Conservation (phyloP, 2,329 filamentous ascomycete species). For the Claviceps maximensis region DNA sequence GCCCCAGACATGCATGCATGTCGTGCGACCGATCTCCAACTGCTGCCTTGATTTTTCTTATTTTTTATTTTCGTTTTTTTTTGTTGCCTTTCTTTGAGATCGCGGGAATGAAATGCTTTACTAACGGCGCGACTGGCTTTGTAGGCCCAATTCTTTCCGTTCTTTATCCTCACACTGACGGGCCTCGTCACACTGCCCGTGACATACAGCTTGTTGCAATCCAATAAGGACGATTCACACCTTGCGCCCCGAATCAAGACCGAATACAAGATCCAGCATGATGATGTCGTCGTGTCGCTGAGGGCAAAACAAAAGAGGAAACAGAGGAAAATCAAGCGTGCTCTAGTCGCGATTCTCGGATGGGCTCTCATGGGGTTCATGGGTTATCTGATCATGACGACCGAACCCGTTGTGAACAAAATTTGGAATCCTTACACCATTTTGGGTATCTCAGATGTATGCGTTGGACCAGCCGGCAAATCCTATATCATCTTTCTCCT, state of each 20-base stretch:
- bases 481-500: no score
- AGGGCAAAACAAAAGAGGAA: constrained; percentile 79
- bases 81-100: neutral
- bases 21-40: no score
- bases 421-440: constrained; percentile 98
- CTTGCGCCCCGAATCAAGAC: constrained; percentile 73
- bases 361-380: constrained; percentile 81
- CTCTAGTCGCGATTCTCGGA: constrained; percentile 59
- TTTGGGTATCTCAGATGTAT: constrained; percentile 66
- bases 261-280: constrained; percentile 70
- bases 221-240: constrained; percentile 62
- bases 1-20: neutral
- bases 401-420: constrained; percentile 56
- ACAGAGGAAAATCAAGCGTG: constrained; percentile 78
- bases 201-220: constrained; percentile 76
- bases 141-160: constrained; percentile 93
- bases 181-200: constrained; percentile 79
- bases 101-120: neutral
- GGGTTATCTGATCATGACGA: constrained; percentile 78
- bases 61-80: neutral
- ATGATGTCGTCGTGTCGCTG: constrained; percentile 68
- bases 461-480: neutral
- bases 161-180: constrained; percentile 88
- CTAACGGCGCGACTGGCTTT: constrained; percentile 1
- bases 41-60: neutral